Evolutionary conservation across 2,329 filamentous ascomycete species (phyloP).

Genomic region (Nigrospora oryzae): DNA sequence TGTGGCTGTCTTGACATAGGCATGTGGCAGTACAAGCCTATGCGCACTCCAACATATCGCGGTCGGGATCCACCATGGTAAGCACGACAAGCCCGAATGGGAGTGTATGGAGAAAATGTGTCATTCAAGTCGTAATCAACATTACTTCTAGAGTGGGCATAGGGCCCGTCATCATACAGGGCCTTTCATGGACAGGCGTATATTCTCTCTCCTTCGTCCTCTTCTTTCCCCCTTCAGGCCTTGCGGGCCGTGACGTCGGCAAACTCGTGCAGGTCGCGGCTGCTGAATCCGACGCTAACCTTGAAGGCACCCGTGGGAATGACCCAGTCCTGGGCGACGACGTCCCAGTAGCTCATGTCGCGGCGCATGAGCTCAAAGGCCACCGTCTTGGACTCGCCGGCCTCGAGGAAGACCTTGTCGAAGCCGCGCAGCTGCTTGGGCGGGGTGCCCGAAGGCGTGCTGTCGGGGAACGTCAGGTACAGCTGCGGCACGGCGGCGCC

Average conservation of each 20-base stretch:
- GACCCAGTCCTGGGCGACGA: conserved; percentile 65
- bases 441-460: conserved; percentile 21
- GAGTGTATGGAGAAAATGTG: no score
- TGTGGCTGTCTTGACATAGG: no score
- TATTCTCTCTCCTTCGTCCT: no score
- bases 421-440: conserved; percentile 75
- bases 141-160: no score
- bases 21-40: no score
- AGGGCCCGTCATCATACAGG: no score
- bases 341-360: conserved; percentile 84
- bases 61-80: no score
- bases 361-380: conserved; percentile 62
- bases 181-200: no score
- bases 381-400: conserved; percentile 60
- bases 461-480: background rate
- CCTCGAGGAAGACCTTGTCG: conserved; percentile 62
- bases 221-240: background rate
- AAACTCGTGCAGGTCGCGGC: conserved; percentile 7
- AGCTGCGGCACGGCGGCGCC: conserved; percentile 70
- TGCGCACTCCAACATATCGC: no score
- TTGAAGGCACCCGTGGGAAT: conserved; percentile 11
- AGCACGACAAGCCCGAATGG: no score
- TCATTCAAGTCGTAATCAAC: no score
- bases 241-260: background rate
- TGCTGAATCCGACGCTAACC: conserved; percentile 10